Base-by-base conservation (phyloP, 2,329 filamentous ascomycete genomes). In the Colletotrichum musae region DNA sequence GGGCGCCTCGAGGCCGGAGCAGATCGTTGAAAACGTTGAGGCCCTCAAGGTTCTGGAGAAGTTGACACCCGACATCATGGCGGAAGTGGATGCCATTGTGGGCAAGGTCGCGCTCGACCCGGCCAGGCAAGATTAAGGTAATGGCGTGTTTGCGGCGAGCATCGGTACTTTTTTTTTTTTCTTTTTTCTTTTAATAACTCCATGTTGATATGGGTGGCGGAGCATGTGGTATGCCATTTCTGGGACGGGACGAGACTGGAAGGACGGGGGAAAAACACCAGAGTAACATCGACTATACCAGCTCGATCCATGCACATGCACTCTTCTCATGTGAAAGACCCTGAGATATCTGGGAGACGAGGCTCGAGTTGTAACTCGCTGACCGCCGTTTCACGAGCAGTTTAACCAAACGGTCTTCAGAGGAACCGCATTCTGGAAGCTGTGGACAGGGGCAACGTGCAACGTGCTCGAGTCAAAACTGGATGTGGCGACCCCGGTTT, bases 1-100 rank as follows among this genome's bases (percentile, higher is more conserved):
- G 0, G 86, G 86, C 4, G 86, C 86, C 2, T 86, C 83, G 62
- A 80, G 80, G 43, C 82, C 84, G 1, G 83, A 86, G 74, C 86
- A 88, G 77, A 80, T 88, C 43, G 80, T 82, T 18, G 84, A 88
- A 73, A 88, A 86, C 62, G 78, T 85, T 58, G 81, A 80, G 67
- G 83, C 84, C 12, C 72, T 88, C 5, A 77, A 83, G 73, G 72
- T 86, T 50, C 68, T 84, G 7, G 80, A 84, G 43, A 84, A 85
- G 76, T 72, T 88, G 66, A 87, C 85, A 2, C 81, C 83, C 0
- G 83, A 86, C 72, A 75, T 87, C 26, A 78, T 88, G 78, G 81
- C 76, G 9, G 83, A 86, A 77, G 87, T 88, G 72, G 85, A 87
- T 73, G 79, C 76, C 57, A 79, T 87, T 53, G 61, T 72, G 18